A percentile compares a stretch with the other conserved stretches of the same genome.
Evolutionary conservation across 2,329 filamentous ascomycete species (phyloP).

Genomic region (Pseudogymnoascus sp.): DNA sequence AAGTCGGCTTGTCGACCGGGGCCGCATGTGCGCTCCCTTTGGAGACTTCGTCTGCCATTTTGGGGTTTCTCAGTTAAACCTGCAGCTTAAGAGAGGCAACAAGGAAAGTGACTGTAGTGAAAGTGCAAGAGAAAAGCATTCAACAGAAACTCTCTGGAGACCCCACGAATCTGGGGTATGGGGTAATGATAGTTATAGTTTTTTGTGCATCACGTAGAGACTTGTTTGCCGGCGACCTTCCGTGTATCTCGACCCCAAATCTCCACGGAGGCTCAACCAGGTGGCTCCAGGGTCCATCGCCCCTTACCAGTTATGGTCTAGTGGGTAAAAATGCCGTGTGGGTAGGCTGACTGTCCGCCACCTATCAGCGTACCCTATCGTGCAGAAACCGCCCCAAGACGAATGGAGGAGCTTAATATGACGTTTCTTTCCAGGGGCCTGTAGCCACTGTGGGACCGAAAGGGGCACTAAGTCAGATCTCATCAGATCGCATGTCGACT

Average conservation of each 20-base stretch:
- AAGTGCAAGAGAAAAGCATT: not conserved
- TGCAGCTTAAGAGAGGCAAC: conserved; percentile 1
- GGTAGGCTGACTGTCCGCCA: not conserved
- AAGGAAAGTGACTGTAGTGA: not conserved
- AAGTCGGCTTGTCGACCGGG: not conserved
- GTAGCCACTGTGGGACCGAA: not conserved
- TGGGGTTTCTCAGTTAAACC: not conserved
- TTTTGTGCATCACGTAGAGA: not conserved
- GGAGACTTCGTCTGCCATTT: conserved; percentile 1
- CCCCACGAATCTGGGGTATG: conserved; percentile 9
- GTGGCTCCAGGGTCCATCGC: not conserved
- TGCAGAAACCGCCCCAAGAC: not conserved
- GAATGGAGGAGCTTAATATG: not conserved
- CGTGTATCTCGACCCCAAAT: not conserved
- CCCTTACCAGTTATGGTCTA: not conserved
- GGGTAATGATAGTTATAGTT: conserved; percentile 4
- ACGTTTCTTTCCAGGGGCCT: not conserved
- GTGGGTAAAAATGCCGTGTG: not conserved
- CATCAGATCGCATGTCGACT: not conserved
- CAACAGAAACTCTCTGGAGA: not conserved
- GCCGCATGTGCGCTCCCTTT: not conserved
- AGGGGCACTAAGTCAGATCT: not conserved
- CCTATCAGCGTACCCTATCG: not conserved
- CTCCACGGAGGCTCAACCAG: not conserved
- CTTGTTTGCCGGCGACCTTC: not conserved